phyloP scores from a whole-genome alignment of 2,329 filamentous ascomycete genomes.

The Penicillium sumatraense region DNA sequence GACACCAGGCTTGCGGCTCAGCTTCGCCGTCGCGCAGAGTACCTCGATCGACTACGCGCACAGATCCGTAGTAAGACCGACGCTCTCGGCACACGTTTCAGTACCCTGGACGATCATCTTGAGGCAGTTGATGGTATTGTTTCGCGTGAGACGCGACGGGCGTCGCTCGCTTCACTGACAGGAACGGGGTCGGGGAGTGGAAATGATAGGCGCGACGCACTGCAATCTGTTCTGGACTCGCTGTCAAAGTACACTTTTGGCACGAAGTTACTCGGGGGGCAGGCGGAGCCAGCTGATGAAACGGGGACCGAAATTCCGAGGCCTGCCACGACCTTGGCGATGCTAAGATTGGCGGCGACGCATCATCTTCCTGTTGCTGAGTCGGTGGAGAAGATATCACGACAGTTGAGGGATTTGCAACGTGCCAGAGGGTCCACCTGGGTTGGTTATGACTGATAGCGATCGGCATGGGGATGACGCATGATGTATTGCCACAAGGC shows the following conservation, averaged over 20 bases:
- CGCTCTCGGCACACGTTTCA: constrained; percentile 33
- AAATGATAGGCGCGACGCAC: not conserved
- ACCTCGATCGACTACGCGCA: constrained; percentile 37
- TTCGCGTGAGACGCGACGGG: constrained; percentile 26
- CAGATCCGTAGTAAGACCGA: constrained; percentile 40
- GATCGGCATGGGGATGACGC: not conserved
- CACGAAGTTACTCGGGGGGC: constrained; percentile 11
- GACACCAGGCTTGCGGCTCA: constrained; percentile 37
- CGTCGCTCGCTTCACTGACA: constrained; percentile 2
- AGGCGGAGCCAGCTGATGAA: not conserved
- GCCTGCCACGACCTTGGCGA: constrained; percentile 20
- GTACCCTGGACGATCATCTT: constrained; percentile 39
- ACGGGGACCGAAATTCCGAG: not conserved
- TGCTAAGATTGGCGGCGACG: constrained; percentile 29
- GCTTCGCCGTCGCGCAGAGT: constrained; percentile 35
- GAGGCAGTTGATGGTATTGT: constrained; percentile 39
- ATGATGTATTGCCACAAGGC: not conserved
- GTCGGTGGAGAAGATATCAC: constrained; percentile 30
- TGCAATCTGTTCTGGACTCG: constrained; percentile 19
- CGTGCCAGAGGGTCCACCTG: constrained; percentile 19
- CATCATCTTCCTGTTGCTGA: constrained; percentile 35
- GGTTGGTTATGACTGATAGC: not conserved
- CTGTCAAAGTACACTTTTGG: constrained; percentile 21
- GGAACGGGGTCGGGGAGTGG: not conserved
- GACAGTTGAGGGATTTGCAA: constrained; percentile 28